Conservation (phyloP, 1,139 yeast genomes). For the Suzukiozyma palmioleophila region DNA sequence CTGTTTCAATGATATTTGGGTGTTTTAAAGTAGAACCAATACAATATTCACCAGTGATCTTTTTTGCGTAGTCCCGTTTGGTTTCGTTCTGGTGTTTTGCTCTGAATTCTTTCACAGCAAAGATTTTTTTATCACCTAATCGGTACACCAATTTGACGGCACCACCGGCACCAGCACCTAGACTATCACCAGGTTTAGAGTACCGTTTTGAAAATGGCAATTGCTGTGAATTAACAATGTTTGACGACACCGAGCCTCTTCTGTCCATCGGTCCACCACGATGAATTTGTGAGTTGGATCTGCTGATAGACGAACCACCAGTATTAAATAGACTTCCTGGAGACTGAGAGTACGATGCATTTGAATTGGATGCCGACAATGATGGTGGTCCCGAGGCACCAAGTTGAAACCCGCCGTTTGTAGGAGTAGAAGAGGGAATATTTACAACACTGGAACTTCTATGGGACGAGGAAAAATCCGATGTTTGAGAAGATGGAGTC, state of each 20-base stretch:
- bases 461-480: constrained; percentile 41
- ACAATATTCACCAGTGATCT: constrained; percentile 93
- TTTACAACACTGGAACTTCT: constrained; percentile 21
- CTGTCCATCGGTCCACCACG: constrained; percentile 1
- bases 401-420: constrained; percentile 13
- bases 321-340: constrained; percentile 18
- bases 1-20: constrained; percentile 86
- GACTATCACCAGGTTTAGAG: constrained; percentile 75
- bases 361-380: constrained; percentile 29
- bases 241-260: constrained; percentile 7
- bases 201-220: constrained; percentile 70
- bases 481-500: constrained; percentile 23
- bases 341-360: constrained; percentile 28
- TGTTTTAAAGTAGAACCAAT: constrained; percentile 88
- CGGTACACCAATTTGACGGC: constrained; percentile 75
- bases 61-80: constrained; percentile 84
- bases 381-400: constrained; percentile 15
- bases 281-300: constrained; percentile 19
- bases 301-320: constrained; percentile 22
- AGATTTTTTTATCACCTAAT: constrained; percentile 61
- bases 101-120: constrained; percentile 92
- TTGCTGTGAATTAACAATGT: constrained; percentile 24
- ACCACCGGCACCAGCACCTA: constrained; percentile 98
- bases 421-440: constrained; percentile 14
- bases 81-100: constrained; percentile 71